Percentiles rank a stretch among this genome's conserved stretches.
Evolutionary conservation across 2,329 filamentous ascomycete genomes (phyloP).

Genomic region (Fusarium proliferatum): DNA sequence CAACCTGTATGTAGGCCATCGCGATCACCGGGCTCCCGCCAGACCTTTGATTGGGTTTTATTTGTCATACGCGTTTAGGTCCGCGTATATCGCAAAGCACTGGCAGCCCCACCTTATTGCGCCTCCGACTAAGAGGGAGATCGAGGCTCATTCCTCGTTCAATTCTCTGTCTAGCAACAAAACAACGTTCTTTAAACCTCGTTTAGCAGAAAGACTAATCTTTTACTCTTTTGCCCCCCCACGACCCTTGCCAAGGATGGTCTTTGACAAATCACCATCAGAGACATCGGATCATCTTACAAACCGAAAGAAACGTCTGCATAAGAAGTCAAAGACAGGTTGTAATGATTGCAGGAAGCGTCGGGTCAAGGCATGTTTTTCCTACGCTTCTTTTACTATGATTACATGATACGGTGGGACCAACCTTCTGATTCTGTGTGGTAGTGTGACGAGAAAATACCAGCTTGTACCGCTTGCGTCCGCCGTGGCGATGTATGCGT

Average conservation of each 20-base stretch:
- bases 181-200: not conserved
- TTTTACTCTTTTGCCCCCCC: not conserved
- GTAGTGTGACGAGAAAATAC: not conserved
- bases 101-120: not conserved
- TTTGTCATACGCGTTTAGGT: not conserved
- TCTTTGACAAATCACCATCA: not conserved
- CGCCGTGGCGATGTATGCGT: not conserved
- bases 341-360: not conserved
- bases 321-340: not conserved
- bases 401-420: not conserved
- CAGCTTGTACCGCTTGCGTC: not conserved
- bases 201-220: not conserved
- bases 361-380: not conserved
- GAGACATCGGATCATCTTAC: not conserved
- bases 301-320: not conserved
- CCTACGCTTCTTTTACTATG: accelerated
- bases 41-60: not conserved
- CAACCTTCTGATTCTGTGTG: not conserved
- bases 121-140: not conserved
- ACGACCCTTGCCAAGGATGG: not conserved
- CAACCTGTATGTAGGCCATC: not conserved
- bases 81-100: not conserved
- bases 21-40: not conserved
- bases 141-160: not conserved
- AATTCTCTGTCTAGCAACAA: not conserved